Base-by-base conservation (phyloP, 1,284 basidiomycete genomes). In the Tilletia horrida region DNA sequence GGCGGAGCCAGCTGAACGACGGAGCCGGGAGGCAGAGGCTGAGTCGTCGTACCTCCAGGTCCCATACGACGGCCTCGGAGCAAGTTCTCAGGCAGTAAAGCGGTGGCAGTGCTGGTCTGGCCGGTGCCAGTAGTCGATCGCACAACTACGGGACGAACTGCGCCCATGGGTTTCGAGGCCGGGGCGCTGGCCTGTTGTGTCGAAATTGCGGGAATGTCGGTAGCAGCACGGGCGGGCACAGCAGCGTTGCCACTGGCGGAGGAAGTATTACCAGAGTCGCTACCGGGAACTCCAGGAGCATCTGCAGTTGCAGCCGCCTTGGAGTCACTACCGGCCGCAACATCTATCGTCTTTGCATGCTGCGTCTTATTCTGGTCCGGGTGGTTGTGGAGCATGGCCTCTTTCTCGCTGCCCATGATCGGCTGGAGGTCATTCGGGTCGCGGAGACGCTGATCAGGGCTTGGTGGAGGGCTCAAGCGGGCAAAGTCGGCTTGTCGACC, bases 381-480 rank as follows among this genome's bases (percentile, higher is more conserved):
- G 45, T 18, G 45, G 7, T 48, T 18, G 4, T 6, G 18, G 16
- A n/a, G 18, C 21, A 23, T 48, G 6, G 21, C 45, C 16, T 18
- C 45, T 16, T 48, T 48, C 16, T 55, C 21, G 25, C 21, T 27
- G 11, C n/a, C 25, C 21, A 13, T 27, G 50, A 14, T 27, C 3
- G 18, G 18, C 21, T 23, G 50, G 7, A 23, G 13, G 50, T 55
- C 50, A 9, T 59, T 18, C 9, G 55, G 55, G n/a, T 59, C 55
- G 31, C 55, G 55, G 13, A 25, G 16, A 18, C 31, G 27, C 1
- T 25, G 35, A 29, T 73, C 73, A 16, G 75, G 75, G 31, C 72
- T 73, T 45, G 75, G 71, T 2, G 72, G 72, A 16, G 75, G 75
- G 63, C 71, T 74, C 65, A 75, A 66, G 66, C 70, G 67, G 42